Evolutionary conservation across 345 rosid species (phyloP).

Genomic region (Ceriops decandra): DNA sequence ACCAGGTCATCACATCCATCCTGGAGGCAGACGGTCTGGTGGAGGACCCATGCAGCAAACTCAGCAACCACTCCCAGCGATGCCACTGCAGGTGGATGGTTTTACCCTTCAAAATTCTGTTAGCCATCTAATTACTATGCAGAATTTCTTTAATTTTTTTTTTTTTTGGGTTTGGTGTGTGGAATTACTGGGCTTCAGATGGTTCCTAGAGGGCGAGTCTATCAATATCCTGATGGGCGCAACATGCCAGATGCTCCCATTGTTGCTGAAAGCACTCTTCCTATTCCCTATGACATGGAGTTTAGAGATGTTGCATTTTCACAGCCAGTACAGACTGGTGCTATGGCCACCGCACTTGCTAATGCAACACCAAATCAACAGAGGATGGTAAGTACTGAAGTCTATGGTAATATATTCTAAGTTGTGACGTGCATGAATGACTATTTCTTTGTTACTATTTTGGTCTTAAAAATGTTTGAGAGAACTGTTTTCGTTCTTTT

Average conservation of each 20-base stretch:
- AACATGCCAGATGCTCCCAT: conserved; percentile 16
- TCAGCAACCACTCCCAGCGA: conserved; percentile 11
- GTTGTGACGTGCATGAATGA: neutral
- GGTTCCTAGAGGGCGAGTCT: conserved; percentile 14
- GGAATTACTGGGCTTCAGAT: neutral
- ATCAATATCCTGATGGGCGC: conserved; percentile 9
- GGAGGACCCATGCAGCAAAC: conserved; percentile 10
- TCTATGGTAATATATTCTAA: neutral
- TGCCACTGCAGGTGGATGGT: conserved; percentile 13
- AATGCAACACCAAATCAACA: conserved; percentile 18
- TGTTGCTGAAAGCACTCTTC: neutral
- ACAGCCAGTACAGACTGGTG: conserved; percentile 3
- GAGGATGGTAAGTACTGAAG: conserved; percentile 6
- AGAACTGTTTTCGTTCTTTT: neutral
- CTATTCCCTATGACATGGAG: neutral
- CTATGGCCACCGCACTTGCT: conserved; percentile 10
- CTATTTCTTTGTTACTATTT: neutral
- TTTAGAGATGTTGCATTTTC: conserved; percentile 3
- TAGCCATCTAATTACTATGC: neutral
- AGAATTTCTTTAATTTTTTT: neutral
- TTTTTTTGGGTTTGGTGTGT: neutral
- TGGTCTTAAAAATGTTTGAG: neutral
- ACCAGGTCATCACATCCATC: conserved; percentile 18
- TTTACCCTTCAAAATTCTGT: neutral
- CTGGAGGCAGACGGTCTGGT: conserved; percentile 11